phyloP scores from a whole-genome alignment of 345 rosid species.

The Salix suchowensis region DNA sequence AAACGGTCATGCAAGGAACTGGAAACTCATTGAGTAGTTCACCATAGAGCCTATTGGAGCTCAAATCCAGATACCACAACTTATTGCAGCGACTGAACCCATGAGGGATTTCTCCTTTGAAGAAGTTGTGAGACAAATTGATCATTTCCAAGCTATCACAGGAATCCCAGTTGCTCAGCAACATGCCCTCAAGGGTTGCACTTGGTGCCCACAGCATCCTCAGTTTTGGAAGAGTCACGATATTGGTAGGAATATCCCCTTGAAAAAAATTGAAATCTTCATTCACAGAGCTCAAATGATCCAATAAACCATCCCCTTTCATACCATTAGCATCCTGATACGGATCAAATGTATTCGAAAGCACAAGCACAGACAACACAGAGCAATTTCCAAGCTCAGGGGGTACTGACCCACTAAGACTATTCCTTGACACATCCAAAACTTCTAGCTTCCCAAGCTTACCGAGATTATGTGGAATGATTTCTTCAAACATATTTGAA shows the following conservation, averaged over 20 bases:
- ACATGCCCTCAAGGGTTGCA: constrained; percentile 59
- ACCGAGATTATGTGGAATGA: constrained; percentile 61
- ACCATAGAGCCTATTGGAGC: constrained; percentile 59
- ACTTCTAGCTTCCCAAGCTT: constrained; percentile 70
- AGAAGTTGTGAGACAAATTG: constrained; percentile 69
- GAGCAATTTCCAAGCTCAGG: constrained; percentile 70
- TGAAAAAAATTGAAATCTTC: constrained; percentile 78
- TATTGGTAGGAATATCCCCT: constrained; percentile 58
- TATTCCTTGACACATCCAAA: constrained; percentile 81
- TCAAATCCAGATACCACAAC: constrained; percentile 64
- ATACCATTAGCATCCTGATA: constrained; percentile 33
- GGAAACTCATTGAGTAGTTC: constrained; percentile 47
- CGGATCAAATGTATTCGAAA: constrained; percentile 53
- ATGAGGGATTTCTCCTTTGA: constrained; percentile 51
- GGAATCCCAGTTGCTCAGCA: constrained; percentile 63
- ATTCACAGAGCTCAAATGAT: constrained; percentile 31
- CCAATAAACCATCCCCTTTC: constrained; percentile 36
- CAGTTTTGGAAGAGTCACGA: constrained; percentile 61
- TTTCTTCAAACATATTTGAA: constrained; percentile 72
- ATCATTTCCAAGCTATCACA: constrained; percentile 77
- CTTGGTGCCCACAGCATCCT: constrained; percentile 85
- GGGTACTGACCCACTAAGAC: constrained; percentile 72
- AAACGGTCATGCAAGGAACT: constrained; percentile 81
- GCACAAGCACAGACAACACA: constrained; percentile 62
- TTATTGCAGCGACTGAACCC: constrained; percentile 58